A percentile compares a stretch with the other conserved stretches of the same genome.
Conservation (phyloP, 306 rosid genomes). For the Oemleria cerasiformis region DNA sequence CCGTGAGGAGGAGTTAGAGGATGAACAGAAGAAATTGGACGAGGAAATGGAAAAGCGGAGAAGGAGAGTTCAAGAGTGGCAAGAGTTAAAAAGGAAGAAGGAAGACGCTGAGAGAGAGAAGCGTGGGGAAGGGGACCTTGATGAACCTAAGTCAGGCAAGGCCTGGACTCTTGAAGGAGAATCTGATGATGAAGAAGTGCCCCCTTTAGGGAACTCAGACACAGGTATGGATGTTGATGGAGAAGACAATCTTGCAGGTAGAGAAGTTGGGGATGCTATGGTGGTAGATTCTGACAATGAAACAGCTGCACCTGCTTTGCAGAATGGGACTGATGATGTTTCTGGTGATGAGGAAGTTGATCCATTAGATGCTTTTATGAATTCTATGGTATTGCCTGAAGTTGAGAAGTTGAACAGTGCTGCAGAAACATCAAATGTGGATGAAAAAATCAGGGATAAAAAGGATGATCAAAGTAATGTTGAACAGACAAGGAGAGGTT, state of each 20-base stretch:
- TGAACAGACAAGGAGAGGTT: no score
- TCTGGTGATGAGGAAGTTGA: conserved; percentile 75
- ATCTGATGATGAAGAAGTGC: conserved; percentile 89
- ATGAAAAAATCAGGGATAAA: no score
- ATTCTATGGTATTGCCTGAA: conserved; percentile 73
- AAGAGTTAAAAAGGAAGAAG: conserved; percentile 70
- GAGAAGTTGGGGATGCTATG: conserved; percentile 32
- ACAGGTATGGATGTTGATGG: conserved; percentile 56
- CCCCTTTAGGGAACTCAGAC: no score
- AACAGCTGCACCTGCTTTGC: conserved; percentile 38
- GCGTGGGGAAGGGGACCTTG: conserved; percentile 50
- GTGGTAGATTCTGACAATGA: conserved; percentile 41
- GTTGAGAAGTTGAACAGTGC: conserved; percentile 62
- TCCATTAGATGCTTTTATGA: conserved; percentile 92
- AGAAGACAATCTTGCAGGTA: conserved; percentile 36
- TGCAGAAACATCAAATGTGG: conserved; percentile 29
- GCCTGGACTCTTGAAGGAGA: conserved; percentile 95
- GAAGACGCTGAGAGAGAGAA: conserved; percentile 79
- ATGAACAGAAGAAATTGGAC: conserved; percentile 70
- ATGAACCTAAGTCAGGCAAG: conserved; percentile 64
- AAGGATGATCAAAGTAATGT: no score
- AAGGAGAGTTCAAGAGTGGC: conserved; percentile 96
- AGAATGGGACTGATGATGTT: no score
- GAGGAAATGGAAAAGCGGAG: conserved; percentile 94
- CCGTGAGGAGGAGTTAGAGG: conserved; percentile 78